phyloP scores from a whole-genome alignment of 306 rosid species.

The Malus orientalis region DNA sequence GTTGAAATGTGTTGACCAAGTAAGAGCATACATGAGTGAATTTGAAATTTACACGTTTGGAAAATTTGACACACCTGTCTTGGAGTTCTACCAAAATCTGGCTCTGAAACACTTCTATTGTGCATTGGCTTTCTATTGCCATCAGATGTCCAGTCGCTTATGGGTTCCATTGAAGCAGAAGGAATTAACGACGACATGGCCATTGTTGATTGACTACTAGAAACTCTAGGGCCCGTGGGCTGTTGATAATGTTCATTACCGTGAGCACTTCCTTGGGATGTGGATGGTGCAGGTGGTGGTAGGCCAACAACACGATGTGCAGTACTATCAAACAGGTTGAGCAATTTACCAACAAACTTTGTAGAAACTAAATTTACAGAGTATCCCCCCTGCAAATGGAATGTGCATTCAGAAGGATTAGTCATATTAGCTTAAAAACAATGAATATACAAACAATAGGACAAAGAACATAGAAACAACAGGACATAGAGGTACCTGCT shows the following conservation, averaged over 20 bases:
- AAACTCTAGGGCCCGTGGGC: conserved; percentile 43
- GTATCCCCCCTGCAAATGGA: conserved; percentile 69
- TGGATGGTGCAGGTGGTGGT: conserved; percentile 76
- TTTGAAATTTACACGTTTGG: background rate
- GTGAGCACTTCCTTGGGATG: conserved; percentile 40
- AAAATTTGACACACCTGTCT: conserved; percentile 52
- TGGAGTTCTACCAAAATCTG: conserved; percentile 78
- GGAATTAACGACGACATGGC: conserved; percentile 80
- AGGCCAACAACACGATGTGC: conserved; percentile 90
- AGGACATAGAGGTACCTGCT: conserved; percentile 41
- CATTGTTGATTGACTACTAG: conserved; percentile 78
- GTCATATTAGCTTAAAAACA: conserved; percentile 3
- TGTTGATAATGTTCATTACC: conserved; percentile 54
- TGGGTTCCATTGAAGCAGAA: conserved; percentile 81
- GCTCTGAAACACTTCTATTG: conserved; percentile 92
- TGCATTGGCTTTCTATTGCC: conserved; percentile 44
- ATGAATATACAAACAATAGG: background rate
- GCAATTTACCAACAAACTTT: conserved; percentile 75
- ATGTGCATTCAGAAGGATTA: conserved; percentile 12
- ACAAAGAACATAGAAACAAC: background rate
- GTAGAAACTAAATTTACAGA: conserved; percentile 67
- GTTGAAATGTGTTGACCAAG: background rate
- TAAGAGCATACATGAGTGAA: background rate
- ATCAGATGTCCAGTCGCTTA: conserved; percentile 59
- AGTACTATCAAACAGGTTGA: conserved; percentile 76